Evolutionary conservation across 2,329 filamentous ascomycete genomes (phyloP), one percentile per base, ranked within the genome.

Genomic region (Plectosphaerella cucumerina): DNA sequence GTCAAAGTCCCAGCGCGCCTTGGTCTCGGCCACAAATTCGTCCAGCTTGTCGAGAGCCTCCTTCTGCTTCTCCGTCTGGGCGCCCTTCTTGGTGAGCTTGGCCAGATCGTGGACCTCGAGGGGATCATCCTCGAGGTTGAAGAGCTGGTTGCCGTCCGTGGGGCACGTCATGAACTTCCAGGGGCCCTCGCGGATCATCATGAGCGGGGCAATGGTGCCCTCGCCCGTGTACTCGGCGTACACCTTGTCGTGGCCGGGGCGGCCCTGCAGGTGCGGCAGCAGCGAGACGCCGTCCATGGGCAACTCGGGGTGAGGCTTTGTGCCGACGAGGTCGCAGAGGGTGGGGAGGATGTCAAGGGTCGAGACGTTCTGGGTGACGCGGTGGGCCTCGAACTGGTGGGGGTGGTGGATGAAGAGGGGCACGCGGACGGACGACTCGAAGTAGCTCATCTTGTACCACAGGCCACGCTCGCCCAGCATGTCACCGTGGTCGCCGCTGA

Each of bases 371-470:
- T 93, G 78, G 17, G 80, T 78, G 23, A 97, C 87, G 33, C 84
- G 86, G 72, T 85, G 90, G 31, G 91, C 85, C 14, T 77, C 66
- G 68, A 93, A 96, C 54, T 78, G 80, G 60, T 84, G 77, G 22
- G 92, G 92, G 61, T 92, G 84, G 68, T 90, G 86, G 65, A 96
- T 80, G 57, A 97, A 77, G 65, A 97, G 85, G 1, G 92, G 92
- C 20, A 97, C 92, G 23, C 92, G 87, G 44, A 90, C 90, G 12
- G 90, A 96, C 39, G 86, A 86, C 77, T 97, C 92, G 62, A 91
- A 96, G 80, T 94, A 97, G 64, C 84, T 90, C 92, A 97, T 97
- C 79, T 97, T 97, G 77, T 96, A 92, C 92, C 92, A 97, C 44
- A 97, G 75, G 6, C 89, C 88, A 49, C 90, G 85, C 75, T 97